Evolutionary conservation across 306 rosid genomes (phyloP), one percentile per base, ranked within the genome.

Genomic region (Leucaena leucocephala): DNA sequence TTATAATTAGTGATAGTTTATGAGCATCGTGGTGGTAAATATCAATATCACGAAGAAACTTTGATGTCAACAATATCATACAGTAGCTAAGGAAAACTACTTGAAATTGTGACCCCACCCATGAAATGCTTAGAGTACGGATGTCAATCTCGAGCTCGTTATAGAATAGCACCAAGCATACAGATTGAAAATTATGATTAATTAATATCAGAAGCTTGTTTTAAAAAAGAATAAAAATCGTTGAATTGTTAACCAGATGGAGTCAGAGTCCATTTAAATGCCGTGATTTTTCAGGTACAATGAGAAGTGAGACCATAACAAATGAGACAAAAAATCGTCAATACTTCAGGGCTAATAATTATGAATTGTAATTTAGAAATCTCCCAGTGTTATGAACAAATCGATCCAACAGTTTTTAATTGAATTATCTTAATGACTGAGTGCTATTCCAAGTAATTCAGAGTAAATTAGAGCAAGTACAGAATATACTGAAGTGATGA

Each of bases 231-330:
- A 27, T 27, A 27, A 69, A 16, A 38, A 17, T 22, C 33, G 4
- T 57, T 11, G 43, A 80, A 72, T 39, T 40, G 75, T 52, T 33
- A 71, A 74, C 38, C 4, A 42, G 80, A 82, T 33, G 38, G 76
- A 80, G 78, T 76, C 82, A 76, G 54, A 74, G 11, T 68, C 80
- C 63, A 49, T 19, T 27, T 19, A 42, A 72, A 39, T 50, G 39
- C 36, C 73, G 21, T 55, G 42, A 66, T 57, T 80, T 39, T 42
- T 67, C 72, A 52, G 80, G 74, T 80, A 63, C 54, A 55, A 57
- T 71, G 36, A 71, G 38, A 55, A 27, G 67, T 45, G 19, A 74
- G 22, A 64, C 46, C 72, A 11, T 46, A 7, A 81, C 17, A 74
- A 77, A 74, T 68, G 66, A 27, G 50, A 57, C 64, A 49, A 65